Base-by-base conservation (phyloP, 305 asterid species). In the Rubia tinctorum region DNA sequence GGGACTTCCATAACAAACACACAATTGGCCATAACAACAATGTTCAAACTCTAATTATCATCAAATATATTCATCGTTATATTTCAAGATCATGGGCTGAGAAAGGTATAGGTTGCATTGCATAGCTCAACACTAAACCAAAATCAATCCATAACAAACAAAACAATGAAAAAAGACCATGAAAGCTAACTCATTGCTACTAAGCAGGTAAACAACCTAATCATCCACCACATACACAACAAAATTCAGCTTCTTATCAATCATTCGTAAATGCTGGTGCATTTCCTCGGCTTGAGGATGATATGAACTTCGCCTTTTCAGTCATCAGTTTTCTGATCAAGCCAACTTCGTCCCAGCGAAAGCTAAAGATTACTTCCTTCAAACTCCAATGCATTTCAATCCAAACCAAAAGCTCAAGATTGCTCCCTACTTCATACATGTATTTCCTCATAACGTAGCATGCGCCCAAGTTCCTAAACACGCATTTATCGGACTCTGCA, bases 381-480 rank as follows among this genome's bases (percentile, higher is more conserved):
- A 73, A 5, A 34, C 39, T 5, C 2, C 39, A 0, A 68, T 93
- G 91, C 97, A 89, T 91, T 20, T 89, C 92, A 7, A 91, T 72
- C 69, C 89, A 83, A 71, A 93, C 77, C 25, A 84, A 49, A 62
- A 86, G 71, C 51, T 89, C 92, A 75, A 85, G 80, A 61, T 72
- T 73, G 6, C 49, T 22, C 60, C 60, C 60, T 18, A 18, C 40
- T 56, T 66, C 78, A 9, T 73, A 66, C 40, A 73, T 78, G 17
- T 80, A 82, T 63, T 56, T 85, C 58, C 82, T 84, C 80, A 88
- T 69, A 18, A 82, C 63, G 82, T 80, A 89, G 12, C 85, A 76
- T 90, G 98, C 55, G 73, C 82, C 95, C 97, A 92, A 67, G 87
- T 84, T 18, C 97, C 98, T 71, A 86, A 56, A 77, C 96, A 90